Evolutionary conservation across 306 rosid species (phyloP), one percentile per base, ranked within the genome.

Genomic region (Fagus sylvatica): DNA sequence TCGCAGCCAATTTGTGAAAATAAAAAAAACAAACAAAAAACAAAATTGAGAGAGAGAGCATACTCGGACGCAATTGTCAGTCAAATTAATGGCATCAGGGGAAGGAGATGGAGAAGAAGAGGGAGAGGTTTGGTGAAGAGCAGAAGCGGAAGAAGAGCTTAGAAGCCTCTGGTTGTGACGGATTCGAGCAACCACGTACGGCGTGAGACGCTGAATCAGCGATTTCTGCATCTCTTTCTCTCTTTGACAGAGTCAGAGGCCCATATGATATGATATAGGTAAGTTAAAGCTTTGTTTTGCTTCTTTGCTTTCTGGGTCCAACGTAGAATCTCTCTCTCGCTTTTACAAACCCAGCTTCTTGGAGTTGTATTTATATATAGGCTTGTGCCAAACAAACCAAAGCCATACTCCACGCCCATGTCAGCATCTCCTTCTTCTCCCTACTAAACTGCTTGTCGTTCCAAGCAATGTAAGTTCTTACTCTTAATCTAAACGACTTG

Each of bases 41-140:
- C 6, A 54, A 43, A 41, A 33, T 32, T 6, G 55, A 16, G 17
- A 41, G 42, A 74, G 9, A 76, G 76, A 68, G n/a, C 54, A 30
- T 83, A 93, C 98, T 62, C 86, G 93, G 69, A 93, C 79, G 79
- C 97, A 91, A 34, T 74, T 87, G 19, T 91, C 94, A 6, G 97
- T 85, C 89, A 93, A 81, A 61, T 84, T 83, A 76, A 93, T 82
- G 4, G 85, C 73, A 33, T 93, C 92, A 53, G 42, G 19, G 43
- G 85, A 77, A 32, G 81, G 53, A 42, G 87, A 84, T 0, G 88
- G 68, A 53, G 80, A 46, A 74, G 86, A 74, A 11, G 81, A 37
- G 40, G 90, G 74, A 56, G 88, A 40, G 46, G 76, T 48, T 82
- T 82, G 89, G 70, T 89, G 88, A 82, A 86, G 79, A 53, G 86